Base-by-base conservation (phyloP, 805 yeast genomes). In the Metschnikowia cubensis region DNA sequence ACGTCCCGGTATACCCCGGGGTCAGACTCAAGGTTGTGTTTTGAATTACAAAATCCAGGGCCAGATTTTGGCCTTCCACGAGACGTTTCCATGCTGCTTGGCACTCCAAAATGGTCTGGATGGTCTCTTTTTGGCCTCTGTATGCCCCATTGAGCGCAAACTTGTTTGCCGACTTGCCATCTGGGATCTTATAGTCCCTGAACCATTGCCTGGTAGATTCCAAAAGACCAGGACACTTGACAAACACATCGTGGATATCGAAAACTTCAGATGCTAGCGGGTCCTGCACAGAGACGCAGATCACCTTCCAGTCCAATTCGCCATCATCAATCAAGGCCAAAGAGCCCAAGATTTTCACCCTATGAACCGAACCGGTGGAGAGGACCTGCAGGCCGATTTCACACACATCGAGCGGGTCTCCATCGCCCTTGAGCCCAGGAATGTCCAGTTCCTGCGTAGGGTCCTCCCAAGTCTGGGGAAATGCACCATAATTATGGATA, bases 141-240 rank as follows among this genome's bases (percentile, higher is more conserved):
- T 89, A 89, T 69, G 87, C 89, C 58, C 97, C 99, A 53, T 88
- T 80, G 83, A 89, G 90, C n/a, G 97, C 98, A 70, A 94, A 92
- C 73, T 86, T 87, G 75, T 94, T 94, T 73, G 83, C 88, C 63
- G 96, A 96, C 80, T 94, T 94, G 55, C 98, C 99, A 70, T 92
- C 99, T 49, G 99, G 97, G 60, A 90, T 81, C 74, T 94, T 94
- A 84, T 94, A 94, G 73, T 91, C 90, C 70, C 95, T 87, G 84
- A 94, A 94, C 99, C 99, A 94, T 74, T 88, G 96, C 71, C 90
- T 85, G 51, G 98, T 94, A 58, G 96, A 87, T 68, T 96, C 87
- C 66, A 94, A 76, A 52, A 94, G 77, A 49, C 97, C 97, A 52
- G 99, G 99, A 71, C 91, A 83, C 68, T 86, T 84, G 64, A 80